Evolutionary conservation across 129 eudicot genomes (phyloP), one percentile per base, ranked within the genome.

Genomic region (Lonicera japonica): DNA sequence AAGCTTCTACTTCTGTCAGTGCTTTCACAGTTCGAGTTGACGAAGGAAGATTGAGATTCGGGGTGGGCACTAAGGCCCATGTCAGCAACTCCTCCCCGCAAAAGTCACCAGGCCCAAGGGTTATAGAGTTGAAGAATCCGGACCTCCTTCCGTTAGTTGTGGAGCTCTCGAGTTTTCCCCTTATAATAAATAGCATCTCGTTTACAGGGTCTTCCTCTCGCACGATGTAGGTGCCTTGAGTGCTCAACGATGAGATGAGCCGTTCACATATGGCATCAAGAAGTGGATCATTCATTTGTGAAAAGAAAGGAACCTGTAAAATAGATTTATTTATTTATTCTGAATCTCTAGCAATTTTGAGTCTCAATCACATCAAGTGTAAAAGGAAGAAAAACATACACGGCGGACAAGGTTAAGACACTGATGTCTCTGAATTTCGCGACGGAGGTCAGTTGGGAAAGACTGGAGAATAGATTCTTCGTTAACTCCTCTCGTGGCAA

Each of bases 361-460:
- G n/a, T n/a, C n/a, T n/a, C n/a, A n/a, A n/a, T n/a, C n/a, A n/a
- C n/a, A n/a, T n/a, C n/a, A n/a, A n/a, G n/a, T n/a, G n/a, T n/a
- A n/a, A n/a, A n/a, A n/a, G n/a, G n/a, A n/a, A n/a, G n/a, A n/a
- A n/a, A n/a, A n/a, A 66, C 96, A 21, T 85, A 92, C 99, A 21
- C 99, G 82, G 15, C 96, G 89, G 79, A 94, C 99, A 64, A 94
- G 96, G 58, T 88, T 85, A 20, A 94, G 96, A 60, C 96, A 94
- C 13, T 88, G 81, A 66, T 94, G 99, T 24, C 96, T 86, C 71
- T 81, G 96, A 24, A 94, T 83, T 62, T 88, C 85, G 19, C 99
- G 99, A 8, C 96, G 92, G 15, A 94, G 92, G 69, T 88, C 99
- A 9, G 70, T 58, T 1, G 96, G 99, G 69, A 88, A 81, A 0